phyloP scores from a whole-genome alignment of 345 rosid genomes.

The Corchorus olitorius region DNA sequence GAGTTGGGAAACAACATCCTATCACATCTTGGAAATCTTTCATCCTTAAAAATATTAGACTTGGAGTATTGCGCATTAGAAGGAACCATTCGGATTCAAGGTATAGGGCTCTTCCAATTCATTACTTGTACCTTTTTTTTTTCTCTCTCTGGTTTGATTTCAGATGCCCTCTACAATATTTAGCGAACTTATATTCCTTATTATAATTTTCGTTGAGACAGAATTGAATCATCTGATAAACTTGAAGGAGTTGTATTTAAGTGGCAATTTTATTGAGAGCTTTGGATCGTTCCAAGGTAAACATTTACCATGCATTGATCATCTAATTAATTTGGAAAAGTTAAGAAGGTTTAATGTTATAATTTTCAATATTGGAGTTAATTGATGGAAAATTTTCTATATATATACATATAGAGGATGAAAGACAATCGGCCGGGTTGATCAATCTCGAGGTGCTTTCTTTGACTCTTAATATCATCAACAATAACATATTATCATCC shows the following conservation, averaged over 20 bases:
- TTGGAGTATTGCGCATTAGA: not conserved
- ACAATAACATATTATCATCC: not conserved
- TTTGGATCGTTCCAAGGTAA: not conserved
- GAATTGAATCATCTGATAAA: not conserved
- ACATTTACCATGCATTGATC: not conserved
- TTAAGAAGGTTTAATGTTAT: too few species aligned
- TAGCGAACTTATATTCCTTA: not conserved
- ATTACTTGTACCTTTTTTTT: not conserved
- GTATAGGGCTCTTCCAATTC: not conserved
- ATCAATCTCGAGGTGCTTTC: not conserved
- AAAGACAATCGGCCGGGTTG: not conserved
- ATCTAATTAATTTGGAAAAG: too few species aligned
- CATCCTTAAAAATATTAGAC: not conserved
- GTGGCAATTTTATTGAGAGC: not conserved
- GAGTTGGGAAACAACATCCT: not conserved
- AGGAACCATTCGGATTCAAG: not conserved
- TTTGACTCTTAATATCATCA: not conserved
- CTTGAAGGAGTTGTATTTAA: not conserved
- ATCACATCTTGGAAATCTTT: not conserved
- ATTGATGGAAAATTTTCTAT: too few species aligned
- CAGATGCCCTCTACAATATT: not conserved
- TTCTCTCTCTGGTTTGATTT: too few species aligned
- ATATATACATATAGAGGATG: too few species aligned
- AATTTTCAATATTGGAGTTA: too few species aligned
- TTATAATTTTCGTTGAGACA: not conserved